Evolutionary conservation across 345 rosid species (phyloP).

Genomic region (Barbarea vulgaris): DNA sequence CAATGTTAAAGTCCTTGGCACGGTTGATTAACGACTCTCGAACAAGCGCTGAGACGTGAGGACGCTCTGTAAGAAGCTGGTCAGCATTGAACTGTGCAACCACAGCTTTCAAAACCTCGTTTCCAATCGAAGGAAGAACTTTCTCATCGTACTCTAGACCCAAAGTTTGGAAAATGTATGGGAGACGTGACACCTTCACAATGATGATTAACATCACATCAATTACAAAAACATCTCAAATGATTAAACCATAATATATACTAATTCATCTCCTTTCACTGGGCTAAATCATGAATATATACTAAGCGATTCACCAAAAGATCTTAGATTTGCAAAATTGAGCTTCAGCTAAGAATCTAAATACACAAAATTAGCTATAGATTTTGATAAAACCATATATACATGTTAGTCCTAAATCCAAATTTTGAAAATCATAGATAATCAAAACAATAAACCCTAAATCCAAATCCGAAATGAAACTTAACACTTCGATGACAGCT

Average conservation of each 20-base stretch:
- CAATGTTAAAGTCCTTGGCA: slow-evolving; percentile 88
- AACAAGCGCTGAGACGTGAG: slow-evolving; percentile 87
- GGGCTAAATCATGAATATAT: neutral
- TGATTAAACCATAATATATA: neutral
- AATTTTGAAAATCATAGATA: neutral
- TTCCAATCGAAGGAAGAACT: slow-evolving; percentile 98
- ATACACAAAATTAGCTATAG: neutral
- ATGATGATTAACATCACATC: neutral
- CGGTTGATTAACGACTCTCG: slow-evolving; percentile 71
- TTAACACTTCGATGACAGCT: neutral
- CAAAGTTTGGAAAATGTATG: slow-evolving; percentile 81
- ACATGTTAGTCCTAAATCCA: neutral
- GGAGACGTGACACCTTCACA: slow-evolving; percentile 64
- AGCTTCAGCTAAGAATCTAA: neutral
- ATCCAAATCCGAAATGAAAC: neutral
- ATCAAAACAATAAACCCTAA: neutral
- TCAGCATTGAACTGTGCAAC: slow-evolving; percentile 99
- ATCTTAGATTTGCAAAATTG: neutral
- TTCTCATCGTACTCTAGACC: slow-evolving; percentile 97
- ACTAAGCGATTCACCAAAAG: neutral
- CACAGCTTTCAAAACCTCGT: slow-evolving; percentile 92
- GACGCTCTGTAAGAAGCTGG: slow-evolving; percentile 98
- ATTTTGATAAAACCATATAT: too few relatives aligned
- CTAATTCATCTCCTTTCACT: neutral
- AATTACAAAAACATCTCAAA: neutral